Percentiles rank a stretch among this genome's conserved stretches.
Evolutionary conservation across 805 yeast genomes (phyloP).

Genomic region (Candida maesae): DNA sequence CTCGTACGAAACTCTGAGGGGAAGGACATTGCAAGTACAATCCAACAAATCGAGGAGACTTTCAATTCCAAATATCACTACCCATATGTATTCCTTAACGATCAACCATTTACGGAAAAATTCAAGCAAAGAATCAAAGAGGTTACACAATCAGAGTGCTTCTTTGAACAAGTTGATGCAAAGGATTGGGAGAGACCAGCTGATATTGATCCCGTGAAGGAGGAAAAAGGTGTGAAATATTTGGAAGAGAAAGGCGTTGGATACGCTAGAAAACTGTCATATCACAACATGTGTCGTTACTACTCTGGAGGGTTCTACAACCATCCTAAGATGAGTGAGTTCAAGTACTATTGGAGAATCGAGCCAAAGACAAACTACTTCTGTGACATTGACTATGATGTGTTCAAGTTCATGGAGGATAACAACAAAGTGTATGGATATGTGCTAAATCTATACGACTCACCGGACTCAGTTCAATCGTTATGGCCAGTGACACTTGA

Average conservation of each 20-base stretch:
- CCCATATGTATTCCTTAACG: slow-evolving; percentile 80
- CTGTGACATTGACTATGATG: slow-evolving; percentile 70
- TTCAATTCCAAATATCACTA: slow-evolving; percentile 71
- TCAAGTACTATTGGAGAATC: slow-evolving; percentile 74
- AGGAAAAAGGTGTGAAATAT: slow-evolving; percentile 37
- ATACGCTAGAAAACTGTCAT: slow-evolving; percentile 58
- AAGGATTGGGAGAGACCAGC: slow-evolving; percentile 59
- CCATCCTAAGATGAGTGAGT: slow-evolving; percentile 57
- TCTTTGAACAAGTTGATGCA: slow-evolving; percentile 43
- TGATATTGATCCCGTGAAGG: slow-evolving; percentile 44
- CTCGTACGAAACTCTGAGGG: slow-evolving; percentile 70
- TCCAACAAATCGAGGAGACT: slow-evolving; percentile 54
- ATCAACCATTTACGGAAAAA: slow-evolving; percentile 53
- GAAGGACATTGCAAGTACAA: slow-evolving; percentile 44
- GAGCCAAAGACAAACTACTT: slow-evolving; percentile 71
- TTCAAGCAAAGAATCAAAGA: slow-evolving; percentile 46
- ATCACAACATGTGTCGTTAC: slow-evolving; percentile 84
- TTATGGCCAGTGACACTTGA: slow-evolving; percentile 70
- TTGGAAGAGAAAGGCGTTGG: slow-evolving; percentile 44
- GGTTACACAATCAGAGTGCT: slow-evolving; percentile 38
- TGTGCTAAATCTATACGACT: slow-evolving; percentile 64
- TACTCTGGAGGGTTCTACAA: slow-evolving; percentile 63
- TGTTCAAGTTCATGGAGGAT: slow-evolving; percentile 67
- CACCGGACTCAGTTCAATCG: slow-evolving; percentile 55
- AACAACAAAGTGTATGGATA: slow-evolving; percentile 73